Evolutionary conservation across 805 yeast genomes (phyloP).

Genomic region (Kurtzmaniella cleridarum): DNA sequence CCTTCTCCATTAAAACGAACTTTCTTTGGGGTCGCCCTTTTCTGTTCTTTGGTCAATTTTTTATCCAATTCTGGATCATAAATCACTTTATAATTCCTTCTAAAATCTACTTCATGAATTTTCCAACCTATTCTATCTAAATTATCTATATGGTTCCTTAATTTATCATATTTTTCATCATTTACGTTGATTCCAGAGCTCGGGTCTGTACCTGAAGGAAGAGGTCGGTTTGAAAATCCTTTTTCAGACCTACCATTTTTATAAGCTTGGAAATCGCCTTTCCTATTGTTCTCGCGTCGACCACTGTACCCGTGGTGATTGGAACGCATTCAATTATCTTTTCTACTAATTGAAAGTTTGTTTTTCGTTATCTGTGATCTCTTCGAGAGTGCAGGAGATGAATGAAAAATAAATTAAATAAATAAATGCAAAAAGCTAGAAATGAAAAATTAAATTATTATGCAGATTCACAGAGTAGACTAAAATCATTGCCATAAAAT

Average conservation of each 20-base stretch:
- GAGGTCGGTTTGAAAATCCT: not conserved
- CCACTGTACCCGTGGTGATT: too few species aligned
- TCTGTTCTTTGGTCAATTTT: constrained; percentile 25
- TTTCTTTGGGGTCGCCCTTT: constrained; percentile 30
- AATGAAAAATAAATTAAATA: too few species aligned
- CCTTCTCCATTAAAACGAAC: constrained; percentile 33
- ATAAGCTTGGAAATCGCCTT: too few species aligned
- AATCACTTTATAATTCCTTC: constrained; percentile 36
- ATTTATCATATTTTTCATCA: constrained; percentile 23
- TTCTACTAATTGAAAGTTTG: too few species aligned
- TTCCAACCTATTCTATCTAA: constrained; percentile 6
- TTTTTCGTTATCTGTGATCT: too few species aligned
- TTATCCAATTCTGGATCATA: constrained; percentile 46
- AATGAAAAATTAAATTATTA: too few species aligned
- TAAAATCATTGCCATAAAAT: too few species aligned
- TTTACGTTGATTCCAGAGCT: constrained; percentile 25
- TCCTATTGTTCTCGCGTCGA: too few species aligned
- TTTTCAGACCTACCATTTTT: not conserved
- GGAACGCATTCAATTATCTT: too few species aligned
- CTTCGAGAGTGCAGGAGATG: too few species aligned
- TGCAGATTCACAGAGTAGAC: too few species aligned
- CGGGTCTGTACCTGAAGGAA: constrained; percentile 25
- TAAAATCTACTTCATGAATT: constrained; percentile 8
- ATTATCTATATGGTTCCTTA: constrained; percentile 25
- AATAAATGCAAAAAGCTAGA: too few species aligned